Evolutionary conservation across 176 grass and related monocot genomes (phyloP), one percentile per base, ranked within the genome.

Genomic region (Microstegium vimineum): DNA sequence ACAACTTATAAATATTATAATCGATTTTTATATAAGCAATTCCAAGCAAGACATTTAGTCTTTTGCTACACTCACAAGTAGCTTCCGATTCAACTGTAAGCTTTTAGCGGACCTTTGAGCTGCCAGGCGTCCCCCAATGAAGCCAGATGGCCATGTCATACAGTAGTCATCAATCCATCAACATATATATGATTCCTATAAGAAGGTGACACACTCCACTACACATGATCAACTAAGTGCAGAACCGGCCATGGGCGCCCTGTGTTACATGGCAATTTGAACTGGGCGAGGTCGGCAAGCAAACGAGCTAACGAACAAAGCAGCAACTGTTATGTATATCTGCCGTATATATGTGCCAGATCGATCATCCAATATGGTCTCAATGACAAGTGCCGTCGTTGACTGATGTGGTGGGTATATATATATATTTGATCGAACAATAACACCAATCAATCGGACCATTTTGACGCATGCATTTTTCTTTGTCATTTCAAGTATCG

Each of bases 261-360:
- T 42, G 35, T 75, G 14, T 35, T 56, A 63, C 47, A 69, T 28
- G 37, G 5, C 71, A 62, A 47, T 52, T n/a, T 76, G 14, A 9
- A 30, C 33, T 89, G 15, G 46, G 78, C 2, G 4, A 77, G 83
- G 87, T 76, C 87, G 87, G 83, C 83, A 86, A 89, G 83, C 78
- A 86, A 82, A 59, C 34, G 8, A 60, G 56, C 43, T 66, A 89
- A 28, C 65, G 0, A 80, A 88, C 86, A 81, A 81, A 75, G 2
- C 46, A 18, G 2, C 17, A 84, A 80, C 62, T 62, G 30, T 52
- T 62, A 41, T 40, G 10, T 30, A 13, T 65, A 10, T 28, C n/a
- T 17, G 14, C 3, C 18, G 37, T 2, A 6, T 40, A 46, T 6
- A 45, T 40, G 8, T 27, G 27, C 47, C 40, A 18, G 2, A 52